A percentile compares a stretch with the other conserved stretches of the same genome.
Conservation (phyloP, 306 rosid genomes). For the Trifolium fragiferum region DNA sequence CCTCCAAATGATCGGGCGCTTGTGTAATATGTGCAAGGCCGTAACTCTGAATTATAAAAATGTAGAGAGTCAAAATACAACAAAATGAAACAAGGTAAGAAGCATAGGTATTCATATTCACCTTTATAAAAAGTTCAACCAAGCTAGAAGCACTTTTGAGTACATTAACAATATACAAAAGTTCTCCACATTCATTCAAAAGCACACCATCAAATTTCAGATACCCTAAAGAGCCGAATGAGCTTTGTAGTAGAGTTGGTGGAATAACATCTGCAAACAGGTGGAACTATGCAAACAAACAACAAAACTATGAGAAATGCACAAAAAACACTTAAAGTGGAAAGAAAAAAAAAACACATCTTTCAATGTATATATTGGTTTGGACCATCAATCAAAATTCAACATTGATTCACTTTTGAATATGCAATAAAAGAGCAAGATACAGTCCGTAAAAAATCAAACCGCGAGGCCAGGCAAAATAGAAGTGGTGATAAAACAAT, state of each 20-base stretch:
- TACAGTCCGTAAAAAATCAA: neutral
- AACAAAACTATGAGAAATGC: neutral
- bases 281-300: neutral
- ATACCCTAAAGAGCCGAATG: neutral
- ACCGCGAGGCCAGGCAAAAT: neutral
- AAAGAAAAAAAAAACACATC: neutral
- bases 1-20: neutral
- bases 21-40: neutral
- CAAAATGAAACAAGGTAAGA: neutral
- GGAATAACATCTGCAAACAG: neutral
- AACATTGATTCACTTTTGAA: neutral
- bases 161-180: neutral
- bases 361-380: neutral
- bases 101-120: neutral
- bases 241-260: neutral
- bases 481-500: neutral
- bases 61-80: neutral
- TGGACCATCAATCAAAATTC: neutral
- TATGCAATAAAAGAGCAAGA: neutral
- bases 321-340: neutral
- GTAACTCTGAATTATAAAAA: neutral
- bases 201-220: neutral
- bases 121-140: constrained; percentile 18
- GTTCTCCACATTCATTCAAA: neutral
- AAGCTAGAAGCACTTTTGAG: constrained; percentile 25